A percentile compares a stretch with the other conserved stretches of the same genome.
Conservation (phyloP, 306 rosid species). For the Lathyrus tuberosus region DNA sequence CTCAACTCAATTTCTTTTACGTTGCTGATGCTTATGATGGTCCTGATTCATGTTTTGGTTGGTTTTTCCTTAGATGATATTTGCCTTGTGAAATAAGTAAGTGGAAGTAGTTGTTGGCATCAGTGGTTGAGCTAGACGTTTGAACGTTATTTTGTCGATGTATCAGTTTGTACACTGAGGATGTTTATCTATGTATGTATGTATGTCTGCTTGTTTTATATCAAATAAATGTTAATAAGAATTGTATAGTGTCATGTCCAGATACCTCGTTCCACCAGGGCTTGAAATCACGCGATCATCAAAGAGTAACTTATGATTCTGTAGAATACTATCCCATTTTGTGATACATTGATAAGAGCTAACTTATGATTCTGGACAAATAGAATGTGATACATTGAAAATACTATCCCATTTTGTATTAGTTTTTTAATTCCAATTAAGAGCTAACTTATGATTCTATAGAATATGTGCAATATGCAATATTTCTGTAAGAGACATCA, state of each 20-base stretch:
- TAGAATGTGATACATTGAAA: too few relatives aligned
- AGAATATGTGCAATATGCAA: too few relatives aligned
- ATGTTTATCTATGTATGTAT: background rate
- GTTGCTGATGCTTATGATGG: background rate
- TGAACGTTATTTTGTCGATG: slow-evolving; percentile 3
- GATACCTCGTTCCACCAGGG: too few relatives aligned
- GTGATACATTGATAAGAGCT: too few relatives aligned
- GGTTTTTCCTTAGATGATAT: slow-evolving; percentile 12
- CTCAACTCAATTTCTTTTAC: slow-evolving; percentile 17
- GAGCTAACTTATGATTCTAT: too few relatives aligned
- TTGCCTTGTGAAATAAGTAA: slow-evolving; percentile 29
- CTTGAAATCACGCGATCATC: too few relatives aligned
- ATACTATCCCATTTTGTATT: too few relatives aligned
- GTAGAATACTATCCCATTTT: too few relatives aligned
- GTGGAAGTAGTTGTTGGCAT: slow-evolving; percentile 23
- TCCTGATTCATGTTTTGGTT: slow-evolving; percentile 17
- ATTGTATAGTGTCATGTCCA: background rate
- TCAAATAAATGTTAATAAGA: background rate
- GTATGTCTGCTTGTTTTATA: background rate
- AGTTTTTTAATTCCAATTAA: too few relatives aligned
- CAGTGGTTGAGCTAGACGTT: slow-evolving; percentile 6
- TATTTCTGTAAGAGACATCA: too few relatives aligned
- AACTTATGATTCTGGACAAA: too few relatives aligned
- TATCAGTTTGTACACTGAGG: background rate
- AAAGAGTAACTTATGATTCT: too few relatives aligned